A percentile compares a stretch with the other conserved stretches of the same genome.
phyloP scores from a whole-genome alignment of 108 stramenopile species.

The Bacterosira constricta region DNA sequence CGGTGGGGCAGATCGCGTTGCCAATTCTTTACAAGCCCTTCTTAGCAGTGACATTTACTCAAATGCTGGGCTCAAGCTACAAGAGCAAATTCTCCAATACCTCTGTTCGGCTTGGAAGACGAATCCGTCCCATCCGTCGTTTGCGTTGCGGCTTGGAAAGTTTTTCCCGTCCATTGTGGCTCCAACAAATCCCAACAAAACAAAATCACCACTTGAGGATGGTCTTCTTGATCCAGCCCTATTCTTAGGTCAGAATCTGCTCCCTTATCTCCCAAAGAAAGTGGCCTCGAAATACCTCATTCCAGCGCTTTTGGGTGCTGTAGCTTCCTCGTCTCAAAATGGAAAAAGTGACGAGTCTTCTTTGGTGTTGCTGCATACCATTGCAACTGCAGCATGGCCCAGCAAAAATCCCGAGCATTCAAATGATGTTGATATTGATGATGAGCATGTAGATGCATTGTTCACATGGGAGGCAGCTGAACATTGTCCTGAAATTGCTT shows the following conservation, averaged over 20 bases:
- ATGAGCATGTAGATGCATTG: constrained; percentile 26
- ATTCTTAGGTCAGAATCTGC: constrained; percentile 54
- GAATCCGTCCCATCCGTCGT: constrained; percentile 42
- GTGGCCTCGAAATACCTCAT: constrained; percentile 33
- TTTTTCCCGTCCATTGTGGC: constrained; percentile 45
- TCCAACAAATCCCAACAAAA: constrained; percentile 5
- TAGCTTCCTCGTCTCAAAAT: constrained; percentile 19
- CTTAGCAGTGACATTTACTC: constrained; percentile 31
- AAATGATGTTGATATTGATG: constrained; percentile 28
- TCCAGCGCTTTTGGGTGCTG: constrained; percentile 52
- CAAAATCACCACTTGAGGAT: constrained; percentile 3
- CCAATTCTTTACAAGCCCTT: constrained; percentile 32
- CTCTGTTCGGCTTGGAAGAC: constrained; percentile 51
- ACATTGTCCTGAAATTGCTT: constrained; percentile 18
- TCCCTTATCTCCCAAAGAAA: constrained; percentile 51
- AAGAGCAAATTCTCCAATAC: constrained; percentile 37
- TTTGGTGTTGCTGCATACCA: constrained; percentile 42
- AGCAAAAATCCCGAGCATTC: background rate
- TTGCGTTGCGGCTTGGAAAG: constrained; percentile 38
- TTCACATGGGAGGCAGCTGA: constrained; percentile 26
- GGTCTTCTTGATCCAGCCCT: constrained; percentile 46
- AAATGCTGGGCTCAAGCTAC: constrained; percentile 23
- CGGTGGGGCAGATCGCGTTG: constrained; percentile 28
- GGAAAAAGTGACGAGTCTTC: constrained; percentile 31
- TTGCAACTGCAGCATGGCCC: constrained; percentile 29